Evolutionary conservation across 805 yeast species (phyloP).

Genomic region (Wickerhamiella sergipiensis): DNA sequence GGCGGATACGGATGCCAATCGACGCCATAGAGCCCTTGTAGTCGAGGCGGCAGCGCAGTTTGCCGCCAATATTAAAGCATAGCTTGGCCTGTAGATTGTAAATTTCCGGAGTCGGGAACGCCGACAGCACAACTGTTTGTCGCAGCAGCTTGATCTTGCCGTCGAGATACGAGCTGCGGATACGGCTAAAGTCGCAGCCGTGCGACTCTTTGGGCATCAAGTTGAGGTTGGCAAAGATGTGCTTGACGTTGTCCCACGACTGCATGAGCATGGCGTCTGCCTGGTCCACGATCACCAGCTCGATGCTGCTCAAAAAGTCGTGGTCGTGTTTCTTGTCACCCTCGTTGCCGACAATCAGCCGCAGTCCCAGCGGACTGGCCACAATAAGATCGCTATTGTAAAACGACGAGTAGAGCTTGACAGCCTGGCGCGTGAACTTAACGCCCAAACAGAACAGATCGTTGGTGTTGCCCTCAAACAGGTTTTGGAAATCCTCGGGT

Average conservation of each 20-base stretch:
- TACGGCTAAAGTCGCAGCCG: conserved; percentile 79
- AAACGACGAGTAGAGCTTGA: conserved; percentile 73
- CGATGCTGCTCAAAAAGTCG: conserved; percentile 83
- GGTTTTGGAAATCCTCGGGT: conserved; percentile 69
- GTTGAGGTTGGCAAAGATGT: conserved; percentile 56
- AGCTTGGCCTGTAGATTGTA: conserved; percentile 38
- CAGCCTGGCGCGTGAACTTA: conserved; percentile 75
- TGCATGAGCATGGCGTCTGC: conserved; percentile 82
- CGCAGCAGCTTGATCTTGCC: conserved; percentile 61
- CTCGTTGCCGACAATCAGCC: conserved; percentile 59
- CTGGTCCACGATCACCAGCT: conserved; percentile 65
- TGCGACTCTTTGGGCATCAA: conserved; percentile 65
- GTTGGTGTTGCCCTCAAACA: conserved; percentile 79
- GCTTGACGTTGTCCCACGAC: conserved; percentile 73
- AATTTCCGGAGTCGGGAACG: conserved; percentile 67
- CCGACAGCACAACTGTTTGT: conserved; percentile 68
- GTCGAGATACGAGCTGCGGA: conserved; percentile 85
- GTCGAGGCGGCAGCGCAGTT: conserved; percentile 27
- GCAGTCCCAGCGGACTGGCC: conserved; percentile 85
- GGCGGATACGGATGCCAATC: conserved; percentile 46
- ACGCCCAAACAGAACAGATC: conserved; percentile 88
- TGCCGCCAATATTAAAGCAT: conserved; percentile 27
- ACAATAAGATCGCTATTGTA: conserved; percentile 74
- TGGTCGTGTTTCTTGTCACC: conserved; percentile 41
- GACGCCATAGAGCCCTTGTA: conserved; percentile 45